Evolutionary conservation across 306 rosid species (phyloP), one percentile per base, ranked within the genome.

Genomic region (Ceratonia siliqua): DNA sequence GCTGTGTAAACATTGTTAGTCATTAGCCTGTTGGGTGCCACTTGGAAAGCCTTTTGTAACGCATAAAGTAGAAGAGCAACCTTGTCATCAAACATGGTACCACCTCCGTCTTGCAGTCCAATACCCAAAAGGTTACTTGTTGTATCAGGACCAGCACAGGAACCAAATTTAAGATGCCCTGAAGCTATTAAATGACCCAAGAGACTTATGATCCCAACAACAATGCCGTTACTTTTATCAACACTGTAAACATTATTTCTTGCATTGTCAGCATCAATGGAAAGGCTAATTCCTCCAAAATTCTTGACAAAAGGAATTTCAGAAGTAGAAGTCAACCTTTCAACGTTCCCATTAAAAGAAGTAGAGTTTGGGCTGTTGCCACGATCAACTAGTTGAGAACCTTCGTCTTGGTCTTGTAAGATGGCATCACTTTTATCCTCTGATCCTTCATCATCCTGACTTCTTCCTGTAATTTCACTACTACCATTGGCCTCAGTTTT

Each of bases 1-100:
- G 96, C 92, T 21, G 89, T 83, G 81, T 92, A 94, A 21, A 81
- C 92, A 78, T 90, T 92, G 82, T 85, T 57, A 33, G 99, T 88
- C 93, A 94, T 83, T 38, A 94, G 89, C 87, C 97, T 87, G 73
- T 82, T 86, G 33, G 99, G 97, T 75, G 93, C 96, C 8, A 96
- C 96, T 78, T 89, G 96, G 81, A 92, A 92, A 82, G 92, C 97
- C 88, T 90, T 94, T 57, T 94, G 96, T 82, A 94, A 84, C 77
- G 99, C 92, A 90, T 82, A 94, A 42, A 87, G 92, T 54, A 94
- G 86, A 68, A 92, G 93, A 74, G 93, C 88, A 83, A 94, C 92
- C 85, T 83, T 94, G 82, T 94, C 99, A 78, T 87, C 95, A 81
- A 92, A 94, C 99, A 94, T 92, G 75, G 92, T 79, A 74, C 98